Percentiles rank a stretch among this genome's conserved stretches.
Evolutionary conservation across 331 rosid genomes (phyloP).

Genomic region (Erythrophleum ivorense): DNA sequence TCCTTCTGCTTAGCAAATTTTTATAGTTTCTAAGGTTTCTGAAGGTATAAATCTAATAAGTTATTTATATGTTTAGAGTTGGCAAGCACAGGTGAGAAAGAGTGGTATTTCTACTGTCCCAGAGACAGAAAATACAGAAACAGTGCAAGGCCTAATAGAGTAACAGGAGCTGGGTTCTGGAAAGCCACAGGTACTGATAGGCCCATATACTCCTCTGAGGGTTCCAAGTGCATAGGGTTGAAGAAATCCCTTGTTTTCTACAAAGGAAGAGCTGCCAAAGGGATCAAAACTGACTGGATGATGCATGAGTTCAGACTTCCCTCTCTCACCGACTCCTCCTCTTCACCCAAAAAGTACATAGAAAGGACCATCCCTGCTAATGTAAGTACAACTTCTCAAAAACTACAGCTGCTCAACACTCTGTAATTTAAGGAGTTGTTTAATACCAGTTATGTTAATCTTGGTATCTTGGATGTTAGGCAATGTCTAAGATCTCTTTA

Average conservation of each 20-base stretch:
- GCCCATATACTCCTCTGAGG: conserved; percentile 86
- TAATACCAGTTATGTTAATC: too few relatives aligned
- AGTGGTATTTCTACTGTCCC: conserved; percentile 96
- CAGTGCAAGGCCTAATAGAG: conserved; percentile 96
- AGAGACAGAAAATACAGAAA: conserved; percentile 96
- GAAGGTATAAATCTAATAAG: conserved; percentile 1
- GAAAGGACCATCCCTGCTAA: conserved; percentile 72
- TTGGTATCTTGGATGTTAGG: too few relatives aligned
- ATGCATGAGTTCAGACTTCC: conserved; percentile 97
- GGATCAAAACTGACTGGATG: conserved; percentile 96
- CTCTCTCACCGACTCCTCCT: conserved; percentile 62
- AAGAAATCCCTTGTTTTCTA: conserved; percentile 93
- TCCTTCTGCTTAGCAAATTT: neutral
- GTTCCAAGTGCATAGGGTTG: conserved; percentile 80
- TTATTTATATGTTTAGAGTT: conserved; percentile 51
- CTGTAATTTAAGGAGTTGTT: too few relatives aligned
- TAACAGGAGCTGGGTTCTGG: conserved; percentile 97
- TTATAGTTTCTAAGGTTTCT: neutral
- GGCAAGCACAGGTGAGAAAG: conserved; percentile 86
- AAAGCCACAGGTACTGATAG: conserved; percentile 96
- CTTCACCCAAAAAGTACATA: conserved; percentile 56
- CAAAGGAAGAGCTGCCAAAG: conserved; percentile 94
- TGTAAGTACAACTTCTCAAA: conserved; percentile 44
- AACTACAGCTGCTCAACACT: neutral
- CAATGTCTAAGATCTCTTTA: too few relatives aligned